These are phyloP conservation scores for Dothideomycetes sp. DNA, from an alignment of 2,329 filamentous ascomycete genomes.

Conservation along the genomic window DNA sequence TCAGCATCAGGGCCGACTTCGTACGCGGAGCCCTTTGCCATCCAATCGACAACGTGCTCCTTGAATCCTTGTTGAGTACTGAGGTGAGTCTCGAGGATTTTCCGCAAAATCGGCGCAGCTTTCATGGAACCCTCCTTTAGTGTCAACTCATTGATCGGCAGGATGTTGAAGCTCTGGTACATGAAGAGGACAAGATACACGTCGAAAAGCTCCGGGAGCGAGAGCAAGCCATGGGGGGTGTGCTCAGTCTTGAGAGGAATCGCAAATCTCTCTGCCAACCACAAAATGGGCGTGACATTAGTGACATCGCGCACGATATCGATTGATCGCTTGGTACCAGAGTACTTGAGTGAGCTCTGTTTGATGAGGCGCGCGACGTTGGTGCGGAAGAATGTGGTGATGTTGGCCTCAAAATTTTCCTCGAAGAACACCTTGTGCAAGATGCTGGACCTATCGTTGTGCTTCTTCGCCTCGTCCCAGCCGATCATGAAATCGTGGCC, in stretches of 20 bases:
- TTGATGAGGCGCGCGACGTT: constrained; percentile 35
- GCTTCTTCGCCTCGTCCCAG: constrained; percentile 31
- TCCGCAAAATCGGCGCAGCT: constrained; percentile 26
- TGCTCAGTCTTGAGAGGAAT: constrained; percentile 54
- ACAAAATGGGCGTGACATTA: constrained; percentile 55
- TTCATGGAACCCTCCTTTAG: constrained; percentile 34
- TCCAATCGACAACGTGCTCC: constrained; percentile 34
- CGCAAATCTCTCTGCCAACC: constrained; percentile 52
- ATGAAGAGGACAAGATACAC: constrained; percentile 35
- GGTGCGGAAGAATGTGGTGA: constrained; percentile 32
- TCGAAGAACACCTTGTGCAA: constrained; percentile 38
- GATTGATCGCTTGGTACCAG: constrained; percentile 34
- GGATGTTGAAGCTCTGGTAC: constrained; percentile 44
- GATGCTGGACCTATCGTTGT: constrained; percentile 28
- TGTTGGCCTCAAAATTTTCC: constrained; percentile 31
- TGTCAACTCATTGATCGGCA: constrained; percentile 38
- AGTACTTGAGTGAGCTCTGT: constrained; percentile 35
- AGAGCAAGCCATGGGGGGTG: constrained; percentile 45
- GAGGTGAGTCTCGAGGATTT: constrained; percentile 34
- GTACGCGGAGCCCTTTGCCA: constrained; percentile 37
- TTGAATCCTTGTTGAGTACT: constrained; percentile 33
- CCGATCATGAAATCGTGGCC: constrained; percentile 39
- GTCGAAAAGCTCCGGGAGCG: constrained; percentile 35
- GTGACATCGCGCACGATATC: constrained; percentile 54
- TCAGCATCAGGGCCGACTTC: constrained; percentile 41